Percentiles rank a stretch among this genome's conserved stretches.
These are phyloP conservation scores for Flaveria trinervia DNA, from an alignment of 129 eudicot genomes.

Conservation along the genomic window DNA sequence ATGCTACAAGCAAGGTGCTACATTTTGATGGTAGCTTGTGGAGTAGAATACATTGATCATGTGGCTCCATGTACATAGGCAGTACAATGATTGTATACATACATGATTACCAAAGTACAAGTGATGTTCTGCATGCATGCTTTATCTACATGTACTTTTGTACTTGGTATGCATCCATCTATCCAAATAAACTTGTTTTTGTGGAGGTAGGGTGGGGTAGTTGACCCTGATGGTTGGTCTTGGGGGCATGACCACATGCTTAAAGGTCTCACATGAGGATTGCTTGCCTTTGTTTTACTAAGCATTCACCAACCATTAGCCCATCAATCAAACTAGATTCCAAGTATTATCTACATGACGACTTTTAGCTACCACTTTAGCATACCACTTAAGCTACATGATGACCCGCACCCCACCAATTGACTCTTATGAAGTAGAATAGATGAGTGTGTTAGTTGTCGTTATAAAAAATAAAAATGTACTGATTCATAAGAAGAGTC, in stretches of 20 bases:
- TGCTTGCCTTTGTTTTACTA: conserved; percentile 46
- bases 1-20: neutral
- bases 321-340: conserved; percentile 51
- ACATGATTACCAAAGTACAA: conserved; percentile 39
- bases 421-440: no score
- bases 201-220: conserved; percentile 34
- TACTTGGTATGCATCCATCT: conserved; percentile 35
- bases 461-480: neutral
- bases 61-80: conserved; percentile 25
- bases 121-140: conserved; percentile 35
- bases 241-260: conserved; percentile 59
- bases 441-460: no score
- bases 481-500: neutral
- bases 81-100: conserved; percentile 40
- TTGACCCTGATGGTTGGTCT: conserved; percentile 40
- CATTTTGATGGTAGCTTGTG: conserved; percentile 3
- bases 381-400: no score
- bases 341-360: conserved; percentile 43
- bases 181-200: conserved; percentile 26
- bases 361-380: no score
- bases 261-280: conserved; percentile 54
- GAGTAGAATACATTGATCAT: conserved; percentile 31
- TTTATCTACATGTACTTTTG: conserved; percentile 30
- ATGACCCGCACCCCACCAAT: no score
- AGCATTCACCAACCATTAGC: conserved; percentile 47